Evolutionary conservation across 352 stramenopile species (phyloP), one percentile per base, ranked within the genome.

Genomic region (Pythium rhizo-oryzae): DNA sequence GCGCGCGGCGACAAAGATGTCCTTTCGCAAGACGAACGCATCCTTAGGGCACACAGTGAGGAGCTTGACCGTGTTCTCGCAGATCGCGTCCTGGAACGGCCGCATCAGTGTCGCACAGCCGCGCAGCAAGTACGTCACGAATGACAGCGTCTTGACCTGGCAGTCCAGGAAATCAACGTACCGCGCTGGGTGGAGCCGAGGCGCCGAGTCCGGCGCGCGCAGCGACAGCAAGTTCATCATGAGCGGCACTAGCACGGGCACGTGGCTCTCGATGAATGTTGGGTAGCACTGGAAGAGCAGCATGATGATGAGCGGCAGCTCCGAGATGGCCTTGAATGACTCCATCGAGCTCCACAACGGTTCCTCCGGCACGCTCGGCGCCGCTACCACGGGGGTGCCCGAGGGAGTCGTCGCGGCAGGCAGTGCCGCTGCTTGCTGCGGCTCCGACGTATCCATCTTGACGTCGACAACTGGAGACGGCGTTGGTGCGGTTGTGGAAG

Each of bases 251-350:
- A 99, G 80, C 30, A 93, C 87, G 3, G 93, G 84, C 49, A 99
- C 98, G 74, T 99, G 98, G 49, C 79, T 93, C 79, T 98, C 96
- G 28, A 99, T 95, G 72, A 97, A 98, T 56, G 92, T 98, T 18
- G 95, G 96, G 78, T 99, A 99, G 58, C 98, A 94, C 80, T 99
- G 97, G 66, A 99, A 99, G 43, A 99, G 89, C 52, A 99, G 78
- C 94, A 99, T 99, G 62, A 99, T 97, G 75, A 98, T 98, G 47
- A 99, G 77, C n/a, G 97, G 97, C 62, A 97, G 92, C 79, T 99
- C 98, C 8, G 93, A 97, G 49, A 99, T 90, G 19, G 98, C 96
- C 70, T 96, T 97, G 76, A 98, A 98, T 33, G 92, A 98, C 69
- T 98, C 90, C 65, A 94, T 80, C 67, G 87, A 93, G 67, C 80